A percentile compares a stretch with the other conserved stretches of the same genome.
Evolutionary conservation across 2,329 filamentous ascomycete species (phyloP).

Genomic region (Colletotrichum falcatum): DNA sequence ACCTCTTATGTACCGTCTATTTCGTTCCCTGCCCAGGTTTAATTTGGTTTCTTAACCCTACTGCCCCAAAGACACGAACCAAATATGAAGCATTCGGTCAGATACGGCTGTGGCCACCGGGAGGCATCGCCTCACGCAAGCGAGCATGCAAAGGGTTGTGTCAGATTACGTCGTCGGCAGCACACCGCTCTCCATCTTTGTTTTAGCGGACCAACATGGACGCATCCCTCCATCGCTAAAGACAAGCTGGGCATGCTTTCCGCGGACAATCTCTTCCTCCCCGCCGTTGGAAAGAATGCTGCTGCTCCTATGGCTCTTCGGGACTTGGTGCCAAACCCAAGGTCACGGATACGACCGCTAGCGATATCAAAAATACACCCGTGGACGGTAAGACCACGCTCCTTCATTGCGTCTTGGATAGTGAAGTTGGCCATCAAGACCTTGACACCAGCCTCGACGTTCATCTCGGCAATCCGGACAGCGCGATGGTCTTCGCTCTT

Average conservation of each 20-base stretch:
- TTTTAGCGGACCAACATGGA: slow-evolving; percentile 49
- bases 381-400: slow-evolving; percentile 79
- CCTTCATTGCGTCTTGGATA: slow-evolving; percentile 76
- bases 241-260: slow-evolving; percentile 64
- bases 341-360: slow-evolving; percentile 61
- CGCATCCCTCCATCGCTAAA: slow-evolving; percentile 56
- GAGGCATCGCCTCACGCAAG: background rate
- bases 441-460: slow-evolving; percentile 77
- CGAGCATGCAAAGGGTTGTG: background rate
- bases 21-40: background rate
- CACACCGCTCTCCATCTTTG: background rate
- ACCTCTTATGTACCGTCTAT: background rate
- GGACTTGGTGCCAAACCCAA: slow-evolving; percentile 57
- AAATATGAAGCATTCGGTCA: background rate
- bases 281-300: slow-evolving; percentile 20
- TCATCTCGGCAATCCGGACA: slow-evolving; percentile 78
- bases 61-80: background rate
- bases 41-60: background rate
- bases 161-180: background rate
- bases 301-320: slow-evolving; percentile 28
- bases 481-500: slow-evolving; percentile 65
- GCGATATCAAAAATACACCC: slow-evolving; percentile 79
- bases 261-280: slow-evolving; percentile 55
- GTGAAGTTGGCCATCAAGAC: slow-evolving; percentile 76
- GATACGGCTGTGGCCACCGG: background rate